These are phyloP conservation scores for Stephanodiscus triporus DNA, from an alignment of 108 stramenopile species.

Conservation along the genomic window DNA sequence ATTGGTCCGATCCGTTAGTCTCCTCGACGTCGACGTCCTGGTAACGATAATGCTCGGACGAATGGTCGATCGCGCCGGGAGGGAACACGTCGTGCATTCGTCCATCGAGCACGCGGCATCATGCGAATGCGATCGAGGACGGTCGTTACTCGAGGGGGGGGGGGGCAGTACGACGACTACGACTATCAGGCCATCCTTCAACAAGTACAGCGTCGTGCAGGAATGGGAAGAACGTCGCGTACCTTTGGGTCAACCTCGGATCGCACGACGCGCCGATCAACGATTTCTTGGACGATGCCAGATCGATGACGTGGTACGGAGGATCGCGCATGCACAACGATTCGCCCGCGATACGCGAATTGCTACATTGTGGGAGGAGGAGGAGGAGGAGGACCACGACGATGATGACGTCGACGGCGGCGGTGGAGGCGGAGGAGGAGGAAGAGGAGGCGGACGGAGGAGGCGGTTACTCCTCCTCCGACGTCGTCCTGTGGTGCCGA, in stretches of 20 bases:
- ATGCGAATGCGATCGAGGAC: slow-evolving; percentile 34
- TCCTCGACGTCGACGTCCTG: slow-evolving; percentile 33
- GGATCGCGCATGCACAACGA: slow-evolving; percentile 75
- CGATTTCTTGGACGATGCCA: slow-evolving; percentile 63
- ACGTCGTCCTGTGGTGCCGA: no score
- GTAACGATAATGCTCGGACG: slow-evolving; percentile 59
- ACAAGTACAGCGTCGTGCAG: slow-evolving; percentile 83
- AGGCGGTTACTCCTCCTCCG: no score
- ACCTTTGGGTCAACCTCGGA: slow-evolving; percentile 46
- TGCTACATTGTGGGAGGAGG: slow-evolving; percentile 40
- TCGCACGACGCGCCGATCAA: slow-evolving; percentile 49
- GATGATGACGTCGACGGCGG: no score
- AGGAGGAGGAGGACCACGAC: no score
- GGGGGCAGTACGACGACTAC: no score
- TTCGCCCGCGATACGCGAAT: slow-evolving; percentile 60
- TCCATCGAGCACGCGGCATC: slow-evolving; percentile 29
- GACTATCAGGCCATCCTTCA: slow-evolving; percentile 71
- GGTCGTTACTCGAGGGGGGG: slow-evolving; percentile 31
- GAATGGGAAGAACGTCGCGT: slow-evolving; percentile 54
- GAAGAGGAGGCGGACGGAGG: no score
- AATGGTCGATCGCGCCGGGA: slow-evolving; percentile 59
- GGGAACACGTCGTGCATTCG: slow-evolving; percentile 65
- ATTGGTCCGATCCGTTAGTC: slow-evolving; percentile 57
- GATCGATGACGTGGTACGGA: slow-evolving; percentile 79
- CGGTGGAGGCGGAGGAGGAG: no score